Conservation (phyloP, 495 filamentous ascomycete species). For the Penicillium cosmopolitanum region DNA sequence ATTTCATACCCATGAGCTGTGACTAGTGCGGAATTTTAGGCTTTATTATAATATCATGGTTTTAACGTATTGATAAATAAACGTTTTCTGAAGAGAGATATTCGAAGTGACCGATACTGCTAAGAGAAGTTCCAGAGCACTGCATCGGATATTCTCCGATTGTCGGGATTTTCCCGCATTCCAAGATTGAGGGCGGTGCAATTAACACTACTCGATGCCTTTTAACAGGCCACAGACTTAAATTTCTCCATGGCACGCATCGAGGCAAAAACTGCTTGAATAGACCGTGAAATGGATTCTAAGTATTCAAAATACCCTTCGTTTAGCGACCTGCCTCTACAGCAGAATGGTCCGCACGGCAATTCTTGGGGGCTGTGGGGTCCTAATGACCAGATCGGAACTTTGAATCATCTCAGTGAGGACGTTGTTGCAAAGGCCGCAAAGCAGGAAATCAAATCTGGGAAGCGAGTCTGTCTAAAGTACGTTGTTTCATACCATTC, state of each 20-base stretch:
- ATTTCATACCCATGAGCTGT: no score
- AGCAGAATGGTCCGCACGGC: constrained; percentile 5
- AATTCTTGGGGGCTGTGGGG: constrained; percentile 11
- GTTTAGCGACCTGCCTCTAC: constrained; percentile 1
- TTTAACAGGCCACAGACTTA: no score
- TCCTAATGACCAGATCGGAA: constrained; percentile 6
- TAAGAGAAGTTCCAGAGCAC: no score
- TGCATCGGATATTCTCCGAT: no score
- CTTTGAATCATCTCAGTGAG: constrained; percentile 8
- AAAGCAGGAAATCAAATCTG: constrained; percentile 7
- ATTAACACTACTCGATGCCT: no score
- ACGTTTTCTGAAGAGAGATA: no score
- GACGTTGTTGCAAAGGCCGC: constrained; percentile 6
- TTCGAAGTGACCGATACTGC: no score
- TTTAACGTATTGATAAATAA: no score
- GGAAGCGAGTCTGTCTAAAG: constrained; percentile 3
- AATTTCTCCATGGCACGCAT: background rate
- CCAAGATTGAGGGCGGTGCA: no score
- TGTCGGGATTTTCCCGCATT: no score
- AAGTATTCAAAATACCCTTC: constrained; percentile 7
- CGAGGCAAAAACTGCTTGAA: background rate
- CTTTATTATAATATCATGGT: no score
- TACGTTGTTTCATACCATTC: background rate
- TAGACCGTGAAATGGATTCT: background rate
- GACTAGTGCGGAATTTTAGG: no score